Evolutionary conservation across 1,284 basidiomycete genomes (phyloP).

Genomic region (Ceratobasidium papillatum): DNA sequence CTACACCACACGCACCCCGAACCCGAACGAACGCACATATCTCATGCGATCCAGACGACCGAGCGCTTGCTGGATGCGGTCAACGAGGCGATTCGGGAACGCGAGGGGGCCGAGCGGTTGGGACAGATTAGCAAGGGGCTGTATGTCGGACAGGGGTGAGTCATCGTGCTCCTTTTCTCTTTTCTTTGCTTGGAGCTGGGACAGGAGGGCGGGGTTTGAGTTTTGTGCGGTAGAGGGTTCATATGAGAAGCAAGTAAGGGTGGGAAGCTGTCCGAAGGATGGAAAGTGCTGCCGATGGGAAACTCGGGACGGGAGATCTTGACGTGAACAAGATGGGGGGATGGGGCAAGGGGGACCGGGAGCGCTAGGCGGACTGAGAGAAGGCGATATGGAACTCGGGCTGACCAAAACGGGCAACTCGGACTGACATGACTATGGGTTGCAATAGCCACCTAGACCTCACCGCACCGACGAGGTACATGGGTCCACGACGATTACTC

Average conservation of each 20-base stretch:
- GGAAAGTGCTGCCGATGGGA: neutral
- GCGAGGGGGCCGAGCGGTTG: conserved; percentile 79
- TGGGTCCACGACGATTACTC: conserved; percentile 78
- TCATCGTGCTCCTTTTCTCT: conserved; percentile 28
- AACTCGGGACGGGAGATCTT: conserved; percentile 39
- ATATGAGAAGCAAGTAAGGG: neutral
- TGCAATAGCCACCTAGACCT: conserved; percentile 77
- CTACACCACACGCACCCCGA: conserved; percentile 77
- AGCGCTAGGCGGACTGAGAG: neutral
- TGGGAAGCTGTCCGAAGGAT: neutral
- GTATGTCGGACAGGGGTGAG: conserved; percentile 86
- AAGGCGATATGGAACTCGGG: neutral
- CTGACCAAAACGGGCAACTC: neutral
- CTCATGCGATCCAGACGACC: conserved; percentile 66
- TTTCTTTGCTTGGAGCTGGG: neutral
- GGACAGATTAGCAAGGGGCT: conserved; percentile 77
- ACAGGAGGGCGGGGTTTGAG: neutral
- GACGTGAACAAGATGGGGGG: neutral
- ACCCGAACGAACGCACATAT: conserved; percentile 65
- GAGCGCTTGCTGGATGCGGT: conserved; percentile 81
- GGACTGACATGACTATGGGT: neutral
- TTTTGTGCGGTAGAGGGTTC: neutral
- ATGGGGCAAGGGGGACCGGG: neutral
- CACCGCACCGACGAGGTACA: conserved; percentile 84
- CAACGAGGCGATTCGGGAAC: conserved; percentile 90